Evolutionary conservation across 1,284 basidiomycete genomes (phyloP), one percentile per base, ranked within the genome.

Genomic region (Caloboletus firmus): DNA sequence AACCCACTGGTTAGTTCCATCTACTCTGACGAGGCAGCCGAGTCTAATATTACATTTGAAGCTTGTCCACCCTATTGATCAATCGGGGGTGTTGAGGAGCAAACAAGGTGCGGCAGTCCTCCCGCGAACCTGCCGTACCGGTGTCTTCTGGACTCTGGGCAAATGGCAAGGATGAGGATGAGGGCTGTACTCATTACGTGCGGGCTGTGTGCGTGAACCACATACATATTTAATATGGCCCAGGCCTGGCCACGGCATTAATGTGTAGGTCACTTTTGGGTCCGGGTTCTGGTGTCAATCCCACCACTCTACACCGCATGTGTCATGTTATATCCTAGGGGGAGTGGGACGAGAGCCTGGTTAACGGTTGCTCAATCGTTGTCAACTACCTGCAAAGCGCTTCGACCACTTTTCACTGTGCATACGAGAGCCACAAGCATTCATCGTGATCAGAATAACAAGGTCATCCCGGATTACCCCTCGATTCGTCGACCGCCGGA

Each of bases 81-180:
- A 17, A 11, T 22, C n/a, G n/a, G 12, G 20, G 9, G 6, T 4
- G 18, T 35, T 31, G 28, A 17, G 1, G 31, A 31, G 11, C 34
- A 28, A 11, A 17, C 13, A 22, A 35, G 5, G 26, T 36, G 9
- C 18, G 20, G 26, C 6, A 8, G n/a, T 20, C n/a, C 40, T 60
- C 59, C 61, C 61, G 59, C 55, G 59, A 63, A 22, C 7, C 20
- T 40, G 18, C 13, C 7, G 4, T 15, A 15, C 22, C 28, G 26
- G 39, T 43, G 26, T 31, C 47, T 28, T 24, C 24, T 5, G 26
- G 7, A 10, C 11, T 13, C 7, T 8, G 18, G 20, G 7, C 7
- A 24, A 24, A 5, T 43, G 48, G 43, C 15, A 37, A 42, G 39
- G 35, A 31, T 12, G 15, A 18, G 26, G 26, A n/a, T 40, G 24